Evolutionary conservation across 140 eudicot genomes (phyloP), one percentile per base, ranked within the genome.

Genomic region (Erigeron philadelphicus): DNA sequence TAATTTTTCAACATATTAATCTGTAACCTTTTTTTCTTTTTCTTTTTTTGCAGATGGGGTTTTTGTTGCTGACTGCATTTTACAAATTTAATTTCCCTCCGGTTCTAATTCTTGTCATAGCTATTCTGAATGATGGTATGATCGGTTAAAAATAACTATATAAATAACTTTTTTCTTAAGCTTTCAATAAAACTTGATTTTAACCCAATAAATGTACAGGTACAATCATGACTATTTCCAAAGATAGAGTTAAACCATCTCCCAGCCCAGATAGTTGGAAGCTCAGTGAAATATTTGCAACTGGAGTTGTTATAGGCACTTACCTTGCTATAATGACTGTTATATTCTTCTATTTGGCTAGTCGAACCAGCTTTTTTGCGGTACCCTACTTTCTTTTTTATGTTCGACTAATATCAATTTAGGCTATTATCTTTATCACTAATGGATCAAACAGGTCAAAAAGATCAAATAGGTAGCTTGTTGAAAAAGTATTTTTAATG

Each of bases 231-330:
- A 86, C 89, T 5, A 86, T 83, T 60, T 86, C 95, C 13, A 86
- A 86, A 63, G 95, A 86, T 68, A 81, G 94, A 76, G 94, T 86
- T 23, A 86, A 81, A 66, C 95, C 94, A 31, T 86, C 95, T 70
- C 94, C 95, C 15, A 40, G 71, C 59, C 95, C 95, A 5, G 95
- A 86, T 67, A 77, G 84, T 68, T 87, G 95, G 95, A 87, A 87
- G 71, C 95, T 84, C 43, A 84, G 76, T 72, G 95, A 87, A 75
- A 87, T 87, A 17, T 87, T 87, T 43, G 83, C 89, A 49, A 87
- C 95, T 5, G 95, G 95, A 13, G 69, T 87, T 40, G 84, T 84
- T 61, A 76, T 87, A 31, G 95, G 95, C 54, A 68, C 78, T 62
- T 87, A 87, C 76, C 83, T 87, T 35, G 95, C 95, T 60, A 19